Base-by-base conservation (phyloP, 176 grass and related monocot species). In the Avena atlantica region DNA sequence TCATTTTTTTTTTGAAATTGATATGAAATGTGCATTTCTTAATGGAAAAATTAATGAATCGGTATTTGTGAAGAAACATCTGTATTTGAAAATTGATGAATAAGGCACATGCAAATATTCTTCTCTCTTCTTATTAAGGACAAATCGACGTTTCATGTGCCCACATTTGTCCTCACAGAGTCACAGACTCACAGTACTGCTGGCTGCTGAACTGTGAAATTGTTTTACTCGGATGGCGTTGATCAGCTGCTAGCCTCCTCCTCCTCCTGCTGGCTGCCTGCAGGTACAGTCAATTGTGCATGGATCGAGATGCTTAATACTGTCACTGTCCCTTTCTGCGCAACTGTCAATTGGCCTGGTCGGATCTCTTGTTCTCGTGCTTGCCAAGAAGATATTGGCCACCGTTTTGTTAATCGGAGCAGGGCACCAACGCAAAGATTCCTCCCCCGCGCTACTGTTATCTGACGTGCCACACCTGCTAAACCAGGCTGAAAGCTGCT, bases 401-500 rank as follows among this genome's bases (percentile, higher is more conserved):
- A 78, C 42, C 52, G 17, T 74, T 52, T 42, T 25, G 55, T 55
- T 42, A 45, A 89, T 79, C 74, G 70, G 81, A 70, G 87, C 73
- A 78, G 67, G 50, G 5, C 45, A 74, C 6, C 6, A 70, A 59
- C 53, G 49, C 68, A 76, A 85, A 25, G 83, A 89, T 89, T 89
- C 88, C 72, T 85, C 34, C 81, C 34, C 20, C 51, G 42, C 0
- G 16, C 25, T 85, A 77, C 45, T 81, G 61, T 67, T 81, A 76
- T 85, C 29, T 82, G 31, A 36, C 77, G 31, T 45, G 31, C 49
- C 31, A 34, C 36, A n/a, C n/a, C n/a, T n/a, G 42, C 20, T 50
- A 14, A 42, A 64, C 23, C 56, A 29, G 34, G 61, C 12, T 71
- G 87, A 83, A 50, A 88, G 87, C 80, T 88, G 80, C 80, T 59